Evolutionary conservation across 2,329 filamentous ascomycete species (phyloP).

Genomic region (Mariannaea elegans): DNA sequence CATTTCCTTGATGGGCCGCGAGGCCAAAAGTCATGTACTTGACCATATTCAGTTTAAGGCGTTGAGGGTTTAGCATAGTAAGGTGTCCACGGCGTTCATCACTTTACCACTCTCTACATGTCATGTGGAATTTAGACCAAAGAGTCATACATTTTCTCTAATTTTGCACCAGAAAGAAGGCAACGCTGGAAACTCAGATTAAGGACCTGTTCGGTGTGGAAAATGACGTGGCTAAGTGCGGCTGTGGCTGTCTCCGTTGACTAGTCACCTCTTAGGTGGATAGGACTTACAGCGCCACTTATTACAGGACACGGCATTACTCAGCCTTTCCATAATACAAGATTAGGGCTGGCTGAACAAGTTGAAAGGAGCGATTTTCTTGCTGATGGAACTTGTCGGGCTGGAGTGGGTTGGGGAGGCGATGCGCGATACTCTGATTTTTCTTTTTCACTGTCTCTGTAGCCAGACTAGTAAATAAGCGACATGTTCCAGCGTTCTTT

Average conservation of each 20-base stretch:
- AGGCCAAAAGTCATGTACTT: constrained; percentile 59
- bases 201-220: constrained; percentile 27
- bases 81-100: constrained; percentile 64
- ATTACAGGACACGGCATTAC: constrained; percentile 28
- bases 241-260: constrained; percentile 27
- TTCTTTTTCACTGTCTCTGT: constrained; percentile 29
- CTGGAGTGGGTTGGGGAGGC: constrained; percentile 17
- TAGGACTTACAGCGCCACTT: constrained; percentile 30
- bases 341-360: constrained; percentile 27
- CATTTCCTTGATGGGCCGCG: constrained; percentile 38
- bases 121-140: constrained; percentile 48
- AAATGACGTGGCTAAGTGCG: constrained; percentile 31
- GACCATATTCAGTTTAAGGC: constrained; percentile 59
- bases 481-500: constrained; percentile 27
- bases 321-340: constrained; percentile 24
- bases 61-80: constrained; percentile 67
- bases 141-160: constrained; percentile 50
- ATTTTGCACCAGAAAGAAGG: constrained; percentile 31
- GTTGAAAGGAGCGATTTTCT: constrained; percentile 8
- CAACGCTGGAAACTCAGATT: constrained; percentile 24
- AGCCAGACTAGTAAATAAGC: constrained; percentile 37
- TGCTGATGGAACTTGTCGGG: constrained; percentile 11
- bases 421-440: constrained; percentile 28
- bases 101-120: constrained; percentile 48
- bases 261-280: constrained; percentile 25